These are phyloP conservation scores for Oleoguttula mirabilis DNA, from an alignment of 495 filamentous ascomycete genomes.

Conservation along the genomic window DNA sequence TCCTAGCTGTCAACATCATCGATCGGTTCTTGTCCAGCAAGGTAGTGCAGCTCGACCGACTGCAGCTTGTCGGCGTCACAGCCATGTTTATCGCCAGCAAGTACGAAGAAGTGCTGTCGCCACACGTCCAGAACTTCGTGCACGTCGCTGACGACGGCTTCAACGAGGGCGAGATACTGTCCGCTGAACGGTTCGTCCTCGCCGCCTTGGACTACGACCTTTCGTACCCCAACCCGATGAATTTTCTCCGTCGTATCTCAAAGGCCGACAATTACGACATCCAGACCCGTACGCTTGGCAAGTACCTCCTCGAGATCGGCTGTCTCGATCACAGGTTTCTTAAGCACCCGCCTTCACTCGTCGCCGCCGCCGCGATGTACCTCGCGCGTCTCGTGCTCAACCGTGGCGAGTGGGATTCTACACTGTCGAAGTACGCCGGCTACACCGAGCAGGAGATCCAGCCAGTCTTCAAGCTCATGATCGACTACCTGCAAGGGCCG, in stretches of 20 bases:
- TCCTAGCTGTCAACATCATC: conserved; percentile 94
- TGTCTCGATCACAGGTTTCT: conserved; percentile 89
- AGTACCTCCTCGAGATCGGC: conserved; percentile 98
- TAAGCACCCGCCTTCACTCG: conserved; percentile 69
- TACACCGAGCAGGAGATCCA: conserved; percentile 86
- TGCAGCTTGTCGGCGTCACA: conserved; percentile 92
- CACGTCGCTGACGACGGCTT: conserved; percentile 96
- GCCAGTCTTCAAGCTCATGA: conserved; percentile 85
- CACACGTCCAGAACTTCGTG: conserved; percentile 91
- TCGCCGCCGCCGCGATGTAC: conserved; percentile 91
- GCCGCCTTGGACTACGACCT: conserved; percentile 88
- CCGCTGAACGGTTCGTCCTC: conserved; percentile 87
- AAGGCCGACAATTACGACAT: conserved; percentile 98
- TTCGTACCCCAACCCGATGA: conserved; percentile 98
- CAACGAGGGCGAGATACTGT: conserved; percentile 89
- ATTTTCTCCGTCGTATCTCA: conserved; percentile 94
- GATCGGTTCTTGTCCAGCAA: conserved; percentile 92
- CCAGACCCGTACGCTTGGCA: conserved; percentile 88
- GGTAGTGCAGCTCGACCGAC: conserved; percentile 84
- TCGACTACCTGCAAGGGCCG: conserved; percentile 82
- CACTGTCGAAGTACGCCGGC: conserved; percentile 83
- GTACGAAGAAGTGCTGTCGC: conserved; percentile 95
- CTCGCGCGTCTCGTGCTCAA: conserved; percentile 78
- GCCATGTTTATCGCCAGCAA: conserved; percentile 99
- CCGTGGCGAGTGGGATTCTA: conserved; percentile 82